Evolutionary conservation across 345 rosid species (phyloP), one percentile per base, ranked within the genome.

Genomic region (Alliaria petiolata): DNA sequence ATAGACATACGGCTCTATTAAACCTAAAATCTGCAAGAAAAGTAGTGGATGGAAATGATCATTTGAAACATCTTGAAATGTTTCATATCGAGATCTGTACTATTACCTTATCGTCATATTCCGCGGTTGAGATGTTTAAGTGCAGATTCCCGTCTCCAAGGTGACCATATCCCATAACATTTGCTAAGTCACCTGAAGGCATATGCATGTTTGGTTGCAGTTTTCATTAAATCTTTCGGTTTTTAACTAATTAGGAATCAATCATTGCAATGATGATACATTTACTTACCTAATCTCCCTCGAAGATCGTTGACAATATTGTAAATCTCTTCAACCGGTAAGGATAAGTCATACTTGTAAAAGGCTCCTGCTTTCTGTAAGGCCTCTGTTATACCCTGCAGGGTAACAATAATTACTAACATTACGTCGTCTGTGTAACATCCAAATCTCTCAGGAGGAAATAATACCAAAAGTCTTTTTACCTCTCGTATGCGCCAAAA

Each of bases 401-500:
- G 46, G 28, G 7, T 65, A 7, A 42, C 55, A 7, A 42, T 49
- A 13, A 7, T 3, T 15, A 22, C 22, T n/a, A 5, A 15, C 20
- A 22, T 40, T 15, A 65, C 30, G n/a, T 17, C 42, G 8, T n/a
- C 8, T 10, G 35, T 44, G 47, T 54, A 25, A 50, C n/a, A 47
- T 35, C 30, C 2, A 63, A 4, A 13, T 20, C 40, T 45, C 57
- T 16, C 9, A 30, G 16, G 26, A 19, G 15, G 12, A 43, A 4
- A 14, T 38, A 38, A 8, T 10, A 35, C 8, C 11, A 22, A 45
- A n/a, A 52, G 35, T 42, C 31, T 54, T 31, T 30, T 28, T 61
- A 91, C 97, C 97, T 91, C 99, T 47, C 95, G 89, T 75, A 95
- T 85, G 44, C 70, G 89, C 99, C 99, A 95, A 81, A 95, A 81